Conservation (phyloP, 2,329 filamentous ascomycete genomes). For the Sporothrix inflata region DNA sequence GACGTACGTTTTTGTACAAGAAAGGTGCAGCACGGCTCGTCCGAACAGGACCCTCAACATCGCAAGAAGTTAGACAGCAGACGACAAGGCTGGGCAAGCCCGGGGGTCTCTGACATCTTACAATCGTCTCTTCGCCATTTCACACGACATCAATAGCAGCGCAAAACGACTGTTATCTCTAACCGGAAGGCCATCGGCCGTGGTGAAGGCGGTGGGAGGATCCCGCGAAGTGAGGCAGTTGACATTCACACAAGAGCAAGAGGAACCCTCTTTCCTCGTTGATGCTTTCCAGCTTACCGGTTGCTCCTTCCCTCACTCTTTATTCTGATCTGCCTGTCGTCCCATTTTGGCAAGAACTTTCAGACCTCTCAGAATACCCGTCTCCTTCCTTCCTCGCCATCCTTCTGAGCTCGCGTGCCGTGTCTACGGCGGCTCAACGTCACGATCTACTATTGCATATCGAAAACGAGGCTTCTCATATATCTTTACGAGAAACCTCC, state of each 20-base stretch:
- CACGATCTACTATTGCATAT: no score
- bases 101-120: no score
- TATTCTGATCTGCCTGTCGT: no score
- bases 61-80: not conserved
- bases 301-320: not conserved
- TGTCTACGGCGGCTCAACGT: no score
- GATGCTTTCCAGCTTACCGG: not conserved
- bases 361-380: no score
- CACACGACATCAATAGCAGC: not conserved
- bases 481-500: no score
- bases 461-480: no score
- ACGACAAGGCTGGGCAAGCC: not conserved
- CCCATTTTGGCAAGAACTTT: no score
- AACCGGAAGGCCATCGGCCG: not conserved
- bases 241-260: not conserved
- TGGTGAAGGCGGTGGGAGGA: not conserved
- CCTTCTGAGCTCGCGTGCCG: no score
- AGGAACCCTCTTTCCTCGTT: not conserved
- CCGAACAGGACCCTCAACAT: not conserved
- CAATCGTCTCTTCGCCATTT: no score
- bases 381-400: no score
- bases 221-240: not conserved
- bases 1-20: not conserved
- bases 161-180: not conserved
- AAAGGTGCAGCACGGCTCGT: not conserved